Base-by-base conservation (phyloP, 2,329 filamentous ascomycete genomes). In the Microdochium nivale region DNA sequence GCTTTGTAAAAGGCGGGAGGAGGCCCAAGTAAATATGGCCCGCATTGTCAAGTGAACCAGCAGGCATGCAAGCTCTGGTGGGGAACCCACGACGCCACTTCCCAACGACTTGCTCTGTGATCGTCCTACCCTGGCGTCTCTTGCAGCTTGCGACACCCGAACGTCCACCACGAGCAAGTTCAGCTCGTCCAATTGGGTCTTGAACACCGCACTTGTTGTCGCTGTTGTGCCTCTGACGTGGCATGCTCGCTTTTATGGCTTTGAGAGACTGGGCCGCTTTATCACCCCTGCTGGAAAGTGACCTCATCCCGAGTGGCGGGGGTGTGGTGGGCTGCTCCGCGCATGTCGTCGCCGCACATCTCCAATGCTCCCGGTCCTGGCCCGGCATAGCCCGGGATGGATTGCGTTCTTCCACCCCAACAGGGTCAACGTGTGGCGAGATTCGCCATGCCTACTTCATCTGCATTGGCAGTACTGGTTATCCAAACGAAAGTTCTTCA, bases 261-360 rank as follows among this genome's bases (percentile, higher is more conserved):
- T n/a, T n/a, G n/a, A n/a, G n/a, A n/a, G n/a, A 16, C 33, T 7
- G 7, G 33, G 7, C 33, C 27, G 35, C 16, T 44, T 19, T 13
- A 16, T 13, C 40, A 37, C 5, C 33, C 11, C 14, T 14, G 11
- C 27, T 25, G 23, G 16, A 47, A 27, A 48, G 46, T 51, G 50
- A 51, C 52, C 49, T 30, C 48, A 50, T 50, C 52, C 53, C 54
- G 48, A 40, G 27, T 37, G 47, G 40, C 25, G 50, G 50, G 24
- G 46, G 16, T 16, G 40, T 44, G 40, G 40, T 19, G 16, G 7
- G 16, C 21, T 44, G 33, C 14, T 7, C 5, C 33, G n/a, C n/a
- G 7, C 13, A 7, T 8, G 40, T 19, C n/a, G n/a, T 19, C 40
- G 40, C 40, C 21, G 40, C 19, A 11, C 16, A 44, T 44, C 40